Conservation (phyloP, 2,329 filamentous ascomycete genomes). For the Verticillium klebahnii region DNA sequence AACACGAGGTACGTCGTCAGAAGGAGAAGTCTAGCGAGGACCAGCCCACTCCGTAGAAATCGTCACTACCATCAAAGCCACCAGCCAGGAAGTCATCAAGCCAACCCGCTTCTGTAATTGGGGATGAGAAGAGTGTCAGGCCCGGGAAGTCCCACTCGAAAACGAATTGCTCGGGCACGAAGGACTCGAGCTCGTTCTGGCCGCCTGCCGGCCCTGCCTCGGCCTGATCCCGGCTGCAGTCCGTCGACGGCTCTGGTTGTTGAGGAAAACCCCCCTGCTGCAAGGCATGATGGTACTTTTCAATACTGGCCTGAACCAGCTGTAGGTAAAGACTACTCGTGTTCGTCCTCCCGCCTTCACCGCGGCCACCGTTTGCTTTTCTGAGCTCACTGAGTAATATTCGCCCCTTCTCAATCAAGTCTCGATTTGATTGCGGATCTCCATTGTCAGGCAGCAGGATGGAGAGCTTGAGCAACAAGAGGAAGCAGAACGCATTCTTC, state of each 20-base stretch:
- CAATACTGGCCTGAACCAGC: slow-evolving; percentile 17
- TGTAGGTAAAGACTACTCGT: slow-evolving; percentile 25
- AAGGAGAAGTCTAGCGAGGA: neutral
- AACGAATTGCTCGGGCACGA: slow-evolving; percentile 49
- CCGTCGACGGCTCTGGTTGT: neutral
- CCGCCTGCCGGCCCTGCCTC: slow-evolving; percentile 1
- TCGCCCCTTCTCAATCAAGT: slow-evolving; percentile 14
- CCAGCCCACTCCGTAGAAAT: slow-evolving; percentile 13
- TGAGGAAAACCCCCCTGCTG: slow-evolving; percentile 1
- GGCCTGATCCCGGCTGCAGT: neutral
- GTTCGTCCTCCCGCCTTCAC: slow-evolving; percentile 21
- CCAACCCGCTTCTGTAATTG: slow-evolving; percentile 18
- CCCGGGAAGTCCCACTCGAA: slow-evolving; percentile 56
- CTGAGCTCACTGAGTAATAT: slow-evolving; percentile 19
- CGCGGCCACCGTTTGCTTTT: slow-evolving; percentile 11
- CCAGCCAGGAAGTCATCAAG: slow-evolving; percentile 18
- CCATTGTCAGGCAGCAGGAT: slow-evolving; percentile 37
- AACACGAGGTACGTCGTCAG: neutral
- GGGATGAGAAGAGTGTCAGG: slow-evolving; percentile 34
- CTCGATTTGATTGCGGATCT: slow-evolving; percentile 9
- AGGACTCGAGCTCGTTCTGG: slow-evolving; percentile 45
- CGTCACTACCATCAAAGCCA: slow-evolving; percentile 16
- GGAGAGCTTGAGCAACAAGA: slow-evolving; percentile 47
- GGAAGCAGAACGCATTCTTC: slow-evolving; percentile 52
- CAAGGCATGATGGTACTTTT: slow-evolving; percentile 14